Evolutionary conservation across 805 yeast genomes (phyloP).

Genomic region (Dipodascopsis tothii): DNA sequence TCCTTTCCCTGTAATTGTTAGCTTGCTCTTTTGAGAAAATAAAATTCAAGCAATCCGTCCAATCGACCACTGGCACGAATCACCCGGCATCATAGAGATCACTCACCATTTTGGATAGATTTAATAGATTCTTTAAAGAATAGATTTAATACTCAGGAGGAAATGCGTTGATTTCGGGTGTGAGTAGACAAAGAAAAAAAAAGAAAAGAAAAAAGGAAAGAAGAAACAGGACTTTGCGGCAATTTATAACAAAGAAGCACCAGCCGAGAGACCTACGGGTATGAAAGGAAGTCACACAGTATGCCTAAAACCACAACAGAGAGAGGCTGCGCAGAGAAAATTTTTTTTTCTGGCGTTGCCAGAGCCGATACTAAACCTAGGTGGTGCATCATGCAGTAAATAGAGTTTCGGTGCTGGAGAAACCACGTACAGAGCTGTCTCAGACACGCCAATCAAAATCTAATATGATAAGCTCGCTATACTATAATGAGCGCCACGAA

Average conservation of each 20-base stretch:
- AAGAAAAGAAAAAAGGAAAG: conserved; percentile 24
- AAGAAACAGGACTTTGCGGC: conserved; percentile 2
- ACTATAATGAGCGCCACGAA: no score
- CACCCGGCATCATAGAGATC: conserved; percentile 3
- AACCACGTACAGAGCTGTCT: no score
- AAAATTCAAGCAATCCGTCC: neutral
- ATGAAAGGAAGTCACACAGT: neutral
- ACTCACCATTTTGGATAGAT: neutral
- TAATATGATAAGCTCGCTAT: no score
- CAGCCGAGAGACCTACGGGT: no score
- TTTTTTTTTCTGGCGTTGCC: neutral
- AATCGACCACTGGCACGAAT: neutral
- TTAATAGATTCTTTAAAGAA: conserved; percentile 1
- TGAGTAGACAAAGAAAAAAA: conserved; percentile 35
- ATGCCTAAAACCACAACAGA: neutral
- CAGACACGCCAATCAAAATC: no score
- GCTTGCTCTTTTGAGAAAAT: no score
- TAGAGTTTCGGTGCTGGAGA: no score
- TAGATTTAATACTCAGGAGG: conserved; percentile 35
- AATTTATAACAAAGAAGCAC: neutral
- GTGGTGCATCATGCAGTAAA: no score
- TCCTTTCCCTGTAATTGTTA: conserved; percentile 21
- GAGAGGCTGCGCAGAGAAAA: no score
- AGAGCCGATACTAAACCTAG: no score
- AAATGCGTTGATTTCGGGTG: conserved; percentile 38